phyloP scores from a whole-genome alignment of 768 basidiomycete genomes.

The Lentinula aciculospora region DNA sequence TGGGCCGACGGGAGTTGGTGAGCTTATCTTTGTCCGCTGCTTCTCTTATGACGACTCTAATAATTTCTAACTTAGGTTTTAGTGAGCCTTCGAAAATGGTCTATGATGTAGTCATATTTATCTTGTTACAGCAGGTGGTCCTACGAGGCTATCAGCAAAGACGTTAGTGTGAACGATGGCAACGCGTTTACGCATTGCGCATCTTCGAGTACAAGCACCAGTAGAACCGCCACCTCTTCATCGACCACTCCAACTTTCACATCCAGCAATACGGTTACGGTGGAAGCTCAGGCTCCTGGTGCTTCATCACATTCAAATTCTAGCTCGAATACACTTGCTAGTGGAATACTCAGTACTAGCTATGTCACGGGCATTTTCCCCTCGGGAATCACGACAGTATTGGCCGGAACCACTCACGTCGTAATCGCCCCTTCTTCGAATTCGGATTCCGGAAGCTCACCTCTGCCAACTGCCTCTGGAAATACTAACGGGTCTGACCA shows the following conservation, averaged over 20 bases:
- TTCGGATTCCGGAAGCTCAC: no score
- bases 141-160: constrained; percentile 10
- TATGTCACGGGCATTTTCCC: neutral
- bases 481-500: neutral
- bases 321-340: no score
- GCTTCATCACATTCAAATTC: neutral
- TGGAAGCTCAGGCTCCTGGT: neutral
- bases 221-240: neutral
- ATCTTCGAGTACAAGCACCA: neutral
- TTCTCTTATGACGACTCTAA: neutral
- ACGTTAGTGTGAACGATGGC: constrained; percentile 16
- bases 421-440: neutral
- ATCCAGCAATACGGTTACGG: neutral
- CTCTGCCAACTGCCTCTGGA: neutral
- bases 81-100: neutral
- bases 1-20: constrained; percentile 17
- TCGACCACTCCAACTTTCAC: neutral
- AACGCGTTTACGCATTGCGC: constrained; percentile 23
- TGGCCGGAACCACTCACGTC: neutral
- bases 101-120: neutral
- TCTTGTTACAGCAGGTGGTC: constrained; percentile 15
- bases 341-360: no score
- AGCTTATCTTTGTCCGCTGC: neutral
- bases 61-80: neutral
- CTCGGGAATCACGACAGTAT: neutral